Evolutionary conservation across 306 rosid species (phyloP).

Genomic region (Begonia fuchsioides): DNA sequence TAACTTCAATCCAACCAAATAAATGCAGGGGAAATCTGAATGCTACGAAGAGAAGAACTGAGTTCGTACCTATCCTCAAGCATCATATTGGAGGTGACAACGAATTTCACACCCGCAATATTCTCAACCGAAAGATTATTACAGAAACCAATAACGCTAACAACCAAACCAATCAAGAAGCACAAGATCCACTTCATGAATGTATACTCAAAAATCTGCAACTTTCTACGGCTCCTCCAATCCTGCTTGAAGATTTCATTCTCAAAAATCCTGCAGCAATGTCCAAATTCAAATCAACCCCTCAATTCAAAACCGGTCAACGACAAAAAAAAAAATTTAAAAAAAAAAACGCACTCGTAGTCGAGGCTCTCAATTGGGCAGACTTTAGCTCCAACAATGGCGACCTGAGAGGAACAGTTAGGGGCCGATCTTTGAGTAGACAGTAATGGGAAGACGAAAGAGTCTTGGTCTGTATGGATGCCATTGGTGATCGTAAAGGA

Average conservation of each 20-base stretch:
- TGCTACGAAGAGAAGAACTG: neutral
- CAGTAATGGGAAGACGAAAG: constrained; percentile 35
- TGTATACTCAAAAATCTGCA: constrained; percentile 44
- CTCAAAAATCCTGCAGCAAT: constrained; percentile 48
- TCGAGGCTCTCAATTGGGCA: constrained; percentile 95
- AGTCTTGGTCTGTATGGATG: constrained; percentile 14
- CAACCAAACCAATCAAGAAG: constrained; percentile 46
- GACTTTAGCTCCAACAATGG: constrained; percentile 82
- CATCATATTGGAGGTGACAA: constrained; percentile 82
- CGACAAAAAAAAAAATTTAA: neutral
- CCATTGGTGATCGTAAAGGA: no score
- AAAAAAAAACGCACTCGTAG: constrained; percentile 43
- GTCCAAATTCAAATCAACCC: neutral
- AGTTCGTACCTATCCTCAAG: constrained; percentile 38
- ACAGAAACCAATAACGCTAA: constrained; percentile 56
- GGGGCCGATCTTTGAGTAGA: constrained; percentile 24
- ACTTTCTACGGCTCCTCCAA: constrained; percentile 59
- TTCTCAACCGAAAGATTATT: constrained; percentile 90
- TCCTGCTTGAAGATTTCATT: constrained; percentile 84
- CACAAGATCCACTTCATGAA: constrained; percentile 72
- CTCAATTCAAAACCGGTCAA: neutral
- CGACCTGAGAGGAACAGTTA: constrained; percentile 74
- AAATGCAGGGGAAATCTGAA: neutral
- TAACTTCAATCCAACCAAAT: no score
- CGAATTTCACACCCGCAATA: constrained; percentile 85